Conservation (phyloP, 208 protist genomes). For the Acanthamoeba sp. region DNA sequence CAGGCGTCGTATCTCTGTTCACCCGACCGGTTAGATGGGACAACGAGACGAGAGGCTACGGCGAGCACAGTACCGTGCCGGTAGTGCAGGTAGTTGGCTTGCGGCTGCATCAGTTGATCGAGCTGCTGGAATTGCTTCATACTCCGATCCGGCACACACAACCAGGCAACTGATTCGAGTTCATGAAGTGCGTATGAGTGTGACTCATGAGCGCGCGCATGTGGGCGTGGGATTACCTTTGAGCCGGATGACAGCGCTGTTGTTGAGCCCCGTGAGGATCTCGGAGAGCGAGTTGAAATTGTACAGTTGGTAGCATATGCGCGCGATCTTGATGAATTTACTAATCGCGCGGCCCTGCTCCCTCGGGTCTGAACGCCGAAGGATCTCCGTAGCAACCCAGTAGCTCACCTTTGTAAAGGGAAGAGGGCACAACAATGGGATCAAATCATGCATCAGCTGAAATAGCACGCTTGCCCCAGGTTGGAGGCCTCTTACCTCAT, state of each 20-base stretch:
- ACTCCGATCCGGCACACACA: background rate
- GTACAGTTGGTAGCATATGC: slow-evolving; percentile 29
- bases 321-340: slow-evolving; percentile 61
- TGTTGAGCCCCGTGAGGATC: slow-evolving; percentile 67
- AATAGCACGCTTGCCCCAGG: background rate
- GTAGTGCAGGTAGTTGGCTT: slow-evolving; percentile 9
- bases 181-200: too few species aligned
- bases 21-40: too few species aligned
- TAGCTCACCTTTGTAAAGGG: slow-evolving; percentile 76
- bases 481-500: background rate
- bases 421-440: too few species aligned
- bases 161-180: slow-evolving; percentile 1
- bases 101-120: slow-evolving; percentile 34
- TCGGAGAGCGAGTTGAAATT: slow-evolving; percentile 67
- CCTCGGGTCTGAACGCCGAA: background rate
- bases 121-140: slow-evolving; percentile 57
- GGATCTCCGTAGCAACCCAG: slow-evolving; percentile 71
- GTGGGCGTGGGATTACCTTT: too few species aligned
- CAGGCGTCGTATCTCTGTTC: slow-evolving; percentile 13
- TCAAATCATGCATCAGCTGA: background rate
- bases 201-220: too few species aligned
- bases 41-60: background rate
- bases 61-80: background rate
- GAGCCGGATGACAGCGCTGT: slow-evolving; percentile 46
- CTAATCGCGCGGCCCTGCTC: background rate